Conservation (phyloP, 1,139 yeast genomes). For the Kodamaea derodonti region DNA sequence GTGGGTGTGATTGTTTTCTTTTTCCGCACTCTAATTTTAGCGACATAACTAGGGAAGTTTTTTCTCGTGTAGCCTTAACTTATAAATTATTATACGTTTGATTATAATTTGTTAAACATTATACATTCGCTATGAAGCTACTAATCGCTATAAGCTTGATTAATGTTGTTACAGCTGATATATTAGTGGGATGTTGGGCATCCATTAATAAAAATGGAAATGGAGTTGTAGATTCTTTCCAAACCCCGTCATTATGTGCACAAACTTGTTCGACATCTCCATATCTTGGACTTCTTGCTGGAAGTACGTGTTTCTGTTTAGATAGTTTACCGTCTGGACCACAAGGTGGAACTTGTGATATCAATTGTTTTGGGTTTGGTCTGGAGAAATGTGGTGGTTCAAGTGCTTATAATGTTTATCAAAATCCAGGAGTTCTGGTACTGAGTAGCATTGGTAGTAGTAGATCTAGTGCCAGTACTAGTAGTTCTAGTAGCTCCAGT, state of each 20-base stretch:
- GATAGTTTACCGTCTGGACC: slow-evolving; percentile 42
- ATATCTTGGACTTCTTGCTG: slow-evolving; percentile 58
- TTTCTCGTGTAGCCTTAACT: no score
- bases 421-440: slow-evolving; percentile 12
- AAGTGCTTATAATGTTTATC: slow-evolving; percentile 37
- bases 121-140: slow-evolving; percentile 3
- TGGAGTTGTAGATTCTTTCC: slow-evolving; percentile 40
- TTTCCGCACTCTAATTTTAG: no score
- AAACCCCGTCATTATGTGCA: slow-evolving; percentile 49
- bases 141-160: slow-evolving; percentile 2
- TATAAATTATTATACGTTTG: no score
- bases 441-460: background rate
- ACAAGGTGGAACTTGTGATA: slow-evolving; percentile 34
- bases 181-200: slow-evolving; percentile 30
- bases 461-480: slow-evolving; percentile 16
- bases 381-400: slow-evolving; percentile 56
- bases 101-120: no score
- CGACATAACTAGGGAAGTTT: no score
- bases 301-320: slow-evolving; percentile 67
- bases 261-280: slow-evolving; percentile 43
- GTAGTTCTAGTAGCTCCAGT: slow-evolving; percentile 1
- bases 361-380: slow-evolving; percentile 50
- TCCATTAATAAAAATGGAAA: slow-evolving; percentile 25
- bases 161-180: slow-evolving; percentile 5
- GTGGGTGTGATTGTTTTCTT: no score